Evolutionary conservation across 2,329 filamentous ascomycete species (phyloP).

Genomic region (Cladosporium sp.): DNA sequence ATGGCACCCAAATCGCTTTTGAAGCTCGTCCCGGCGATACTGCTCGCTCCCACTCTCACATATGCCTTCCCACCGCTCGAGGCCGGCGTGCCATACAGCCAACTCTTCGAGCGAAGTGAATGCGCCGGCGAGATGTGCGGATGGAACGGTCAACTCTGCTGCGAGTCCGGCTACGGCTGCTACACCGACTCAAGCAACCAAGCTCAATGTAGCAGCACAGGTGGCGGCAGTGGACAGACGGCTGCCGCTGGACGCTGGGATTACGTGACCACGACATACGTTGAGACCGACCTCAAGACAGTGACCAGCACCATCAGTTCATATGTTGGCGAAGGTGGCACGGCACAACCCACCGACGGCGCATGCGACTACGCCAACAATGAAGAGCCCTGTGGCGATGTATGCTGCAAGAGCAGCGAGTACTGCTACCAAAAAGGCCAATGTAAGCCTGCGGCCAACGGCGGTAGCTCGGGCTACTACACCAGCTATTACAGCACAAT

Average conservation of each 20-base stretch:
- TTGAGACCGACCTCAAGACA: conserved; percentile 49
- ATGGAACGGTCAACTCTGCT: conserved; percentile 40
- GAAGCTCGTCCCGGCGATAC: conserved; percentile 25
- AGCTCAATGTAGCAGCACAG: conserved; percentile 41
- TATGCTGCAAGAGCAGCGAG: conserved; percentile 67
- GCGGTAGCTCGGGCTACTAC: conserved; percentile 40
- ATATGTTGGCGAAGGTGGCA: conserved; percentile 29
- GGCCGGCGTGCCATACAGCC: conserved; percentile 30
- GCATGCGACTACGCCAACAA: conserved; percentile 44
- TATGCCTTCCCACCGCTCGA: conserved; percentile 26
- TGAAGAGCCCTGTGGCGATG: conserved; percentile 59
- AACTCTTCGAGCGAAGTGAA: conserved; percentile 30
- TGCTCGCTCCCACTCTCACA: conserved; percentile 24
- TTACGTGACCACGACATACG: conserved; percentile 54
- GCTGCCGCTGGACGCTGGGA: conserved; percentile 45
- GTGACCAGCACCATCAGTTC: conserved; percentile 52
- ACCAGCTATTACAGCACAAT: conserved; percentile 48
- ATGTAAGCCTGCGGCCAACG: conserved; percentile 53
- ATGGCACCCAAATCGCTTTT: conserved; percentile 23
- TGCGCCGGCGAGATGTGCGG: conserved; percentile 47
- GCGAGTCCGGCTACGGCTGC: conserved; percentile 49
- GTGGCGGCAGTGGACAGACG: conserved; percentile 19
- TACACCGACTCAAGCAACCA: conserved; percentile 45
- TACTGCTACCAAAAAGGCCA: conserved; percentile 55
- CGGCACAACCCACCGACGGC: conserved; percentile 23